Base-by-base conservation (phyloP, 2,329 filamentous ascomycete genomes). In the Pyricularia sp. region DNA sequence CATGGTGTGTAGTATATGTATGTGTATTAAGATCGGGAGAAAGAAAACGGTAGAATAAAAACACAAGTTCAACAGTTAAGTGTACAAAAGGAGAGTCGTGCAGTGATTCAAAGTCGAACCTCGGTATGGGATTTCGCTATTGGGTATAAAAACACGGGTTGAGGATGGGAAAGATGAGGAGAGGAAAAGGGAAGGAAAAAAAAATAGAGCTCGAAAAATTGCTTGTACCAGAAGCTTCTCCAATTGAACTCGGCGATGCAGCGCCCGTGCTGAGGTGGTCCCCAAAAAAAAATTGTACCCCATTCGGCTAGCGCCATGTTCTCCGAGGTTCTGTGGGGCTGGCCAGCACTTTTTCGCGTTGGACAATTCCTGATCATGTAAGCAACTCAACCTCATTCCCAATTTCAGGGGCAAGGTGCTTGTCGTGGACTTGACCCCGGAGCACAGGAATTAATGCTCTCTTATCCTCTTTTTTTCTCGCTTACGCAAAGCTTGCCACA, bases 1-100 rank as follows among this genome's bases (percentile, higher is more conserved):
- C 95, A 99, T 99, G 79, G 81, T 92, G 83, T 74, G 68, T 30
- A n/a, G 42, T 55, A 25, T 26, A 42, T n/a, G 28, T 30, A 30
- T 61, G 58, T 25, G 58, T 61, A 61, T 61, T 61, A 61, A 12
- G 30, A 25, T 31, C 2, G 61, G 20, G 59, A 12, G 30, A 30
- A 66, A 64, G 11, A 58, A 64, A 67, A 42, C 23, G 31, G 66
- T 17, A 55, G 55, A 5, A 23, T 33, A 58, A 61, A 61, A 25
- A 23, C 17, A 26, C 58, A 61, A 25, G 58, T 26, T 26, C 10
- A 61, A 23, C n/a, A 61, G 58, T 61, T 61, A 25, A 61, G n/a
- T 61, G 58, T 61, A 61, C 58, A 61, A 26, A 58, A 61, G 58
- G 58, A 61, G 58, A 61, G 58, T 61, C 58, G 58, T 61, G 58